phyloP scores from a whole-genome alignment of 306 rosid genomes.

The Gynostemma pentaphyllum region DNA sequence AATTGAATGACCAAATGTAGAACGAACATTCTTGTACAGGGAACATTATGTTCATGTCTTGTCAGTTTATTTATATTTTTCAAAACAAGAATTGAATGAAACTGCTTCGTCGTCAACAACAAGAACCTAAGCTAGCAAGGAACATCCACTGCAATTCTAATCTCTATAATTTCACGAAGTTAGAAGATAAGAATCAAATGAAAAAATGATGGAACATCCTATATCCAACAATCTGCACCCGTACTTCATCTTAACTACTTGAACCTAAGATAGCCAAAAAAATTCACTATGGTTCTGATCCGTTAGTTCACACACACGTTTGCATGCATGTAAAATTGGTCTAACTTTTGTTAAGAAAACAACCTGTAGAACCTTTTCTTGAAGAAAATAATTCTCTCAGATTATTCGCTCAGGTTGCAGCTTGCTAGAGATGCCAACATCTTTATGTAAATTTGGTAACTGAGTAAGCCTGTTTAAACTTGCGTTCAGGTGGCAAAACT shows the following conservation, averaged over 20 bases:
- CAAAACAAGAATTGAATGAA: neutral
- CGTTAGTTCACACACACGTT: neutral
- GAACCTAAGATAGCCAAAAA: neutral
- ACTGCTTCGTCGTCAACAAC: neutral
- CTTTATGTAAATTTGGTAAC: neutral
- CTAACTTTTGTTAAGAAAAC: no score
- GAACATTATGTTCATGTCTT: neutral
- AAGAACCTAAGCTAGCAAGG: neutral
- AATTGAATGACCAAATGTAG: no score
- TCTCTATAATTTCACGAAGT: neutral
- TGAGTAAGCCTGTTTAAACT: neutral
- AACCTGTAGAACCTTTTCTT: no score
- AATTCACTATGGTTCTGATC: neutral
- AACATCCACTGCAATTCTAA: neutral
- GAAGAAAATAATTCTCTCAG: no score
- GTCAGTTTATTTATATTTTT: neutral
- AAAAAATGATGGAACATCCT: neutral
- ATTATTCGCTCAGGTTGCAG: neutral
- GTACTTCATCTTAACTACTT: no score
- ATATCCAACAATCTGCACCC: no score
- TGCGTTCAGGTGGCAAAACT: constrained; percentile 58
- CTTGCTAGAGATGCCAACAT: neutral
- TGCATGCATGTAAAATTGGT: no score
- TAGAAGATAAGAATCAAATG: neutral
- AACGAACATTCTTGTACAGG: no score